A percentile compares a stretch with the other conserved stretches of the same genome.
Conservation (phyloP, 1,139 yeast genomes). For the Yamadazyma atlantica region DNA sequence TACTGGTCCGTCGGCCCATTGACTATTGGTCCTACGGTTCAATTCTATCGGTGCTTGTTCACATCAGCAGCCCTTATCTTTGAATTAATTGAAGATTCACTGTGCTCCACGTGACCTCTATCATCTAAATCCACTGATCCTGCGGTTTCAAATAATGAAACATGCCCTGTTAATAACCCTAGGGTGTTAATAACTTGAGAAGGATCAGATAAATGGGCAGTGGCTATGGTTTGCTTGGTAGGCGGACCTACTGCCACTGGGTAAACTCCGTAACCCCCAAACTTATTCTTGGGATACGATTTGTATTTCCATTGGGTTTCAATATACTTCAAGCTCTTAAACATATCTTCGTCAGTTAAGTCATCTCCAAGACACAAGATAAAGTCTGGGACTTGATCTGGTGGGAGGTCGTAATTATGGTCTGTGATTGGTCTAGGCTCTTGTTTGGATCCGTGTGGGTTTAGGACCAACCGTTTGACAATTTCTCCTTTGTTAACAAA, state of each 20-base stretch:
- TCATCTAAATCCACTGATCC: constrained; percentile 75
- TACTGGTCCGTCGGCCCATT: no score
- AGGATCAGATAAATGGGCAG: constrained; percentile 86
- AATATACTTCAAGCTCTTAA: constrained; percentile 64
- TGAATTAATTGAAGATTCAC: constrained; percentile 46
- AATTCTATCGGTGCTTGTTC: constrained; percentile 1
- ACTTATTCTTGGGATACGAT: constrained; percentile 40
- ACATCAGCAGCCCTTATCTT: constrained; percentile 35
- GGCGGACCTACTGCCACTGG: constrained; percentile 97
- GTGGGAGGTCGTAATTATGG: constrained; percentile 29
- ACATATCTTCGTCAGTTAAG: constrained; percentile 97
- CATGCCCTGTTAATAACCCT: constrained; percentile 75
- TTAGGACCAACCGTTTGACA: constrained; percentile 72
- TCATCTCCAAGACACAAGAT: constrained; percentile 93
- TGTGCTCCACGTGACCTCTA: constrained; percentile 61
- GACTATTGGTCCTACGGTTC: no score
- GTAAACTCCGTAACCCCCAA: constrained; percentile 64
- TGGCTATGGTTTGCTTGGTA: constrained; percentile 82
- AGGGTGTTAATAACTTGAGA: constrained; percentile 81
- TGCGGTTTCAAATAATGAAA: constrained; percentile 71
- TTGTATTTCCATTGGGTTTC: constrained; percentile 48
- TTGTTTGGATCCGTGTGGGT: constrained; percentile 54
- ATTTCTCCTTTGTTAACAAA: constrained; percentile 97
- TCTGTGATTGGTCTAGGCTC: constrained; percentile 29
- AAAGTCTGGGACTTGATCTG: constrained; percentile 70